Base-by-base conservation (phyloP, 1,284 basidiomycete species). In the Tylopilus sp. region DNA sequence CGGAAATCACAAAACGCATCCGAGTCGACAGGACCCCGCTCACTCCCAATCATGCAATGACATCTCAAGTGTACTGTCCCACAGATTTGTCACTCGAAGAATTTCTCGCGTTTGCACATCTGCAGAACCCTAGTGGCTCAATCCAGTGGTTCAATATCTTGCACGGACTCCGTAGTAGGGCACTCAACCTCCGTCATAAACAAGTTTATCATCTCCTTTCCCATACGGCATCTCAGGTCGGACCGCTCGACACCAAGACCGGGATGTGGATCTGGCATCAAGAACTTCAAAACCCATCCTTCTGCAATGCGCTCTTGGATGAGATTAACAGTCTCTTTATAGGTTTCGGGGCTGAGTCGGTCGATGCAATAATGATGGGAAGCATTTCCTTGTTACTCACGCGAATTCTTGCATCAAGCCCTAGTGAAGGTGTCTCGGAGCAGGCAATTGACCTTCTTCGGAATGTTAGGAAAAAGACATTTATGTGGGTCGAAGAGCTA, bases 61-160 rank as follows among this genome's bases (percentile, higher is more conserved):
- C 33, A 6, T 6, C 33, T 36, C 33, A 36, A 36, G 33, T 36
- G 10, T 10, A 36, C 33, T 36, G 33, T 10, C 33, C 33, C 33
- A 36, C 33, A 36, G 33, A 36, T 10, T 36, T 36, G 6, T 36
- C 33, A 6, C 6, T 36, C 33, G 33, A 36, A 36, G 33, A 36
- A 36, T 36, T 36, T 36, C 6, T 10, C 10, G 33, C 33, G 10
- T 36, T 36, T 36, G 33, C 33, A 10, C 33, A 36, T 6, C 10
- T 36, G 33, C 6, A 10, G 33, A 36, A 10, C 33, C n/a, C n/a
- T n/a, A 10, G 33, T 36, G 33, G 33, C 33, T 36, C 33, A 36
- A 6, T 36, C 10, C 33, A 87, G 55, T 87, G 86, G 86, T 66
- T 82, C 44, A 88, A 88, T 62, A 82, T 87, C 15, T 66, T 79